Evolutionary conservation across 352 stramenopile species (phyloP), one percentile per base, ranked within the genome.

Genomic region (Globisporangium heterothallicum): DNA sequence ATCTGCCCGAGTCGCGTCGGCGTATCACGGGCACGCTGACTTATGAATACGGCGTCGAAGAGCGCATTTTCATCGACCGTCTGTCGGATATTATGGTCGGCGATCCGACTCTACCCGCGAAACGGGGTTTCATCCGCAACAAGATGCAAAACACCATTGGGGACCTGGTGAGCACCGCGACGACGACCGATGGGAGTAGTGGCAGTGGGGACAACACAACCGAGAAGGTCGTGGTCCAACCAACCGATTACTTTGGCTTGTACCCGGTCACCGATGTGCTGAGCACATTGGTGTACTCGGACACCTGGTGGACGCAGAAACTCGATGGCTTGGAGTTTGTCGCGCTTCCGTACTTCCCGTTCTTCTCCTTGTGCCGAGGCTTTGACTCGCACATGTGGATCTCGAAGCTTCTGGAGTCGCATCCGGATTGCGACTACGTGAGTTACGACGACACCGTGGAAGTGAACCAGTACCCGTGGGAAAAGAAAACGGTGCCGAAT

Each of bases 351-450:
- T 98, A 98, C 58, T 66, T 99, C 38, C 96, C 95, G 0, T 99
- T 96, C 63, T 97, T 98, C 40, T 97, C 87, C n/a, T 96, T 93
- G 30, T 99, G 95, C 53, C 73, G 92, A 14, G 94, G 90, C 6
- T 98, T 95, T 64, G 96, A 97, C 52, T 97, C 81, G 30, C 84
- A 98, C 56, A 89, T 98, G 49, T 88, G 73, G 49, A 76, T 98
- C 42, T 77, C 83, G 30, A 98, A 98, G 65, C 74, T 98, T 52
- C 52, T 98, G 0, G 95, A 99, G 59, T 85, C 88, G 18, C 90
- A 99, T 62, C 94, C 94, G 25, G 88, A 96, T 57, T 99, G 96
- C 68, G 74, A 73, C 9, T 70, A 74, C 35, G 78, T 98, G 14
- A 64, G 45, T 36, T 93, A 95, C 44, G 77, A 97, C 9, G 52